Base-by-base conservation (phyloP, 305 asterid species). In the Fraxinus nigra region DNA sequence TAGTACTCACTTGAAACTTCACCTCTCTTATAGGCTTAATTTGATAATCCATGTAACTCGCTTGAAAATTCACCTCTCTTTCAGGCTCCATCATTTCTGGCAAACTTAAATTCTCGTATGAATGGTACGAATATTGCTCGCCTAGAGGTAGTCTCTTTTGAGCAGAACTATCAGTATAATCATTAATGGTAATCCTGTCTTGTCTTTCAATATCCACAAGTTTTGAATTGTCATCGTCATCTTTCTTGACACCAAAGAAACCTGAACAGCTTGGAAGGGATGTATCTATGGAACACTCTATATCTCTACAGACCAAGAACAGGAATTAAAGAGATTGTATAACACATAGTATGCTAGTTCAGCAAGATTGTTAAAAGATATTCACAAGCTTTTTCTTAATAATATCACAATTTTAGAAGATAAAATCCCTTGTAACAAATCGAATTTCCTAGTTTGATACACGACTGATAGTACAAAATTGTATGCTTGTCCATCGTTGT, bases 31-130 rank as follows among this genome's bases (percentile, higher is more conserved):
- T 85, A 35, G 89, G 87, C 30, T 89, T 56, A n/a, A 88, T 77
- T 82, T 85, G 93, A 88, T 87, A 91, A 78, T 86, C 93, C 84
- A 89, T 82, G 82, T 79, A 73, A 76, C 83, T 83, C 35, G 84
- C 90, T 77, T 85, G 92, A 51, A 92, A 89, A 80, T 78, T 86
- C n/a, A 82, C 22, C 14, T 90, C 95, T 84, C 85, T 84, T 2
- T 79, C 87, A 43, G 89, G 87, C 26, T 88, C 94, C 85, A 88
- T 87, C 75, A 90, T 51, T 77, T 90, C 92, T 8, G 90, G 90
- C 11, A 87, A 88, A 78, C 86, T 85, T 69, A 90, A 77, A 85
- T 82, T 87, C 72, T 88, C 84, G 18, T 75, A 90, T 3, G 92
- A 88, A 54, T 88, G 85, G 79, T 80, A 89, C 0, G 89, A 72